phyloP scores from a whole-genome alignment of 1,284 basidiomycete species.

The Irpex sp. region DNA sequence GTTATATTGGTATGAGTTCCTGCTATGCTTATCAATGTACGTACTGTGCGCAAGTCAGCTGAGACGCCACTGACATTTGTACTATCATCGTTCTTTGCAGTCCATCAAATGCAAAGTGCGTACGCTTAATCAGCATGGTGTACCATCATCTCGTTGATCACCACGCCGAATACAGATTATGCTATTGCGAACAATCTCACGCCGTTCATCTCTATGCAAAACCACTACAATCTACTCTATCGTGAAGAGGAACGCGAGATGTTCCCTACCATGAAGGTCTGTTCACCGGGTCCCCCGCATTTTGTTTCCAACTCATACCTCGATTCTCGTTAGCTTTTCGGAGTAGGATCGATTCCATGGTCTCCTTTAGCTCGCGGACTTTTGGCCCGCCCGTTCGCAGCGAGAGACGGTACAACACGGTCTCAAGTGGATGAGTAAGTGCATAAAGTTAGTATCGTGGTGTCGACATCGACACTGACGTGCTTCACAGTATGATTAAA shows the following conservation, averaged over 20 bases:
- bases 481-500: conserved; percentile 17
- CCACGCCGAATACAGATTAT: not conserved
- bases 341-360: conserved; percentile 37
- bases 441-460: too few relatives aligned
- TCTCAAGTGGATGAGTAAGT: conserved; percentile 15
- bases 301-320: not conserved
- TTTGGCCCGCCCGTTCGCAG: conserved; percentile 25
- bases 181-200: conserved; percentile 45
- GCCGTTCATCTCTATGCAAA: conserved; percentile 71
- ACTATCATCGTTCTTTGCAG: conserved; percentile 14
- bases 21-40: conserved; percentile 35
- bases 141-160: too few relatives aligned
- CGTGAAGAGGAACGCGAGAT: conserved; percentile 68
- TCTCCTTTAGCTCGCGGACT: conserved; percentile 32
- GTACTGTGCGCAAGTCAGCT: not conserved
- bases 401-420: conserved; percentile 15
- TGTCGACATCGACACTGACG: too few relatives aligned
- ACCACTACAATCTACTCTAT: conserved; percentile 53
- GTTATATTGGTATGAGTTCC: conserved; percentile 39
- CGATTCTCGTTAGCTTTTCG: conserved; percentile 18
- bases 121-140: not conserved
- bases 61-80: too few relatives aligned
- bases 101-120: conserved; percentile 35
- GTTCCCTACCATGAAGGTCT: conserved; percentile 51
- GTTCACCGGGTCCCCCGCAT: not conserved